A percentile compares a stretch with the other conserved stretches of the same genome.
Conservation (phyloP, 2,329 filamentous ascomycete genomes). For the Neopestalotiopsis clavispora region DNA sequence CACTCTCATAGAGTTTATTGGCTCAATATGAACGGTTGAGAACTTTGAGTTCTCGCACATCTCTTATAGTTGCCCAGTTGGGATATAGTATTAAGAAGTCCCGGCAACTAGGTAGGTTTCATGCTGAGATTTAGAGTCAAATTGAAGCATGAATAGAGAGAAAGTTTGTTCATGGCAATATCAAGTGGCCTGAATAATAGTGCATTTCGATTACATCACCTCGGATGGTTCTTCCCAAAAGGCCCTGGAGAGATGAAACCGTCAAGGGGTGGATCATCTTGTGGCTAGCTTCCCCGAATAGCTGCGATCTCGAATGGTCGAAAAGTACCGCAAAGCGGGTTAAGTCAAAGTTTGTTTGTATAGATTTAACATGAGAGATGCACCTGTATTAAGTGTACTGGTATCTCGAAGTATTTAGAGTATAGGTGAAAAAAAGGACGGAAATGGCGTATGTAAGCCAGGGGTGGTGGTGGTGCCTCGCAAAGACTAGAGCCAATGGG, state of each 20-base stretch:
- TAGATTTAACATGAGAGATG: not conserved
- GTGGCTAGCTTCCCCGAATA: not conserved
- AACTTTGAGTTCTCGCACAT: not conserved
- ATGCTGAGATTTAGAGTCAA: not conserved
- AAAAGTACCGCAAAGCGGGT: not conserved
- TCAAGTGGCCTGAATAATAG: not conserved
- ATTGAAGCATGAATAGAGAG: not conserved
- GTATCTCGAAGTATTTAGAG: not conserved
- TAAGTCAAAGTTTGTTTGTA: not conserved
- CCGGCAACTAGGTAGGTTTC: not conserved
- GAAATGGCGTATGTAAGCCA: not conserved
- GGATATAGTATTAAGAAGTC: not conserved
- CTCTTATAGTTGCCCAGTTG: not conserved
- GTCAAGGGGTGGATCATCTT: not conserved
- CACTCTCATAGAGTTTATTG: not conserved
- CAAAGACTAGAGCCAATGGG: not conserved
- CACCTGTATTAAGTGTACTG: not conserved
- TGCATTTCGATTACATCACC: not conserved
- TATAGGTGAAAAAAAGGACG: not conserved
- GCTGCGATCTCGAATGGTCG: not conserved
- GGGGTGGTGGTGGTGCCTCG: not conserved
- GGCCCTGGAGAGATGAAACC: not conserved
- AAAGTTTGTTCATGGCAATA: not conserved
- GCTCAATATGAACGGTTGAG: no score
- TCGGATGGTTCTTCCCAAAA: not conserved